Evolutionary conservation across 768 basidiomycete species (phyloP).

Genomic region (Pulveroboletus sp.): DNA sequence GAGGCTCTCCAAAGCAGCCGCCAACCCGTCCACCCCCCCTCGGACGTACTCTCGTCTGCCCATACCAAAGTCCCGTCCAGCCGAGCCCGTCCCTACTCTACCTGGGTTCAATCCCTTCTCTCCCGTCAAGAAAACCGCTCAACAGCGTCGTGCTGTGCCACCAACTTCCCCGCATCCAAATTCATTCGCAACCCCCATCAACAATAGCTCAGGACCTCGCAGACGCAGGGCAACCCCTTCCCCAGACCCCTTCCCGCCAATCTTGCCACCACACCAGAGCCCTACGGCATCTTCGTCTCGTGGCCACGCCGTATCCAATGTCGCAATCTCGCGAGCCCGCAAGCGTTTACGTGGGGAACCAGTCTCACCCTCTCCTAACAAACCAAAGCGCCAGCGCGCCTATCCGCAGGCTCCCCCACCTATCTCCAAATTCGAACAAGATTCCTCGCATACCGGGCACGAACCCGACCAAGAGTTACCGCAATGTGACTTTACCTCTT

Average conservation of each 20-base stretch:
- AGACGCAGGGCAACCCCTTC: conserved; percentile 27
- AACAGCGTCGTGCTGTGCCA: conserved; percentile 4
- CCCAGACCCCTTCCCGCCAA: conserved; percentile 40
- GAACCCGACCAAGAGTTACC: conserved; percentile 33
- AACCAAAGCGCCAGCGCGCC: conserved; percentile 65
- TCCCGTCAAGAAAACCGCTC: conserved; percentile 51
- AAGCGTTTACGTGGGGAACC: conserved; percentile 80
- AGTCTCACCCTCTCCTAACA: conserved; percentile 77
- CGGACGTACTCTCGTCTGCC: conserved; percentile 25
- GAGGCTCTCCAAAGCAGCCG: conserved; percentile 52
- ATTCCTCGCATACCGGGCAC: conserved; percentile 32
- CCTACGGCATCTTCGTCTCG: conserved; percentile 13
- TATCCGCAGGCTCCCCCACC: conserved; percentile 37
- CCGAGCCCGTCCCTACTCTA: conserved; percentile 49
- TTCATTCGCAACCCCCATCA: conserved; percentile 43
- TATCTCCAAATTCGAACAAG: conserved; percentile 30
- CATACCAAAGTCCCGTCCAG: conserved; percentile 47
- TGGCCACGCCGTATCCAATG: conserved; percentile 24
- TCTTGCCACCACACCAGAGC: conserved; percentile 16
- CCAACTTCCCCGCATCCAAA: conserved; percentile 28
- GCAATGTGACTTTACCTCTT: conserved; percentile 31
- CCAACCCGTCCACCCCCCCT: conserved; percentile 32
- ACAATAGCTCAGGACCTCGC: conserved; percentile 28
- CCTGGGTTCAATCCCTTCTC: conserved; percentile 74
- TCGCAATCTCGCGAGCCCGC: conserved; percentile 61